Conservation (phyloP, 306 rosid species). For the Medicago ruthenica region DNA sequence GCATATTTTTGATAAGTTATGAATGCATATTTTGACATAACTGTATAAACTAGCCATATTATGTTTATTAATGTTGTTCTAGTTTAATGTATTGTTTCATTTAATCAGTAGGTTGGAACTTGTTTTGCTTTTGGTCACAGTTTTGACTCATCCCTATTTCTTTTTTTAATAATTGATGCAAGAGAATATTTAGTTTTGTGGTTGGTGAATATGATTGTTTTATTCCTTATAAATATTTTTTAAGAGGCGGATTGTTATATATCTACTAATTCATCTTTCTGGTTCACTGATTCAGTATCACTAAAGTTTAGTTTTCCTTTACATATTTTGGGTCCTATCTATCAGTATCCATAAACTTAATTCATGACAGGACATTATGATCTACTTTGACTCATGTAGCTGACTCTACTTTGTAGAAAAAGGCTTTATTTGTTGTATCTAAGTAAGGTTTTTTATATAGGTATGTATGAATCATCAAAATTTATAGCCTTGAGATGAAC, state of each 20-base stretch:
- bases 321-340: not conserved
- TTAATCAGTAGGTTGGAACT: too few species aligned
- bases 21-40: too few species aligned
- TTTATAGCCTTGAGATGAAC: too few species aligned
- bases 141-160: too few species aligned
- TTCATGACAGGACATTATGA: not conserved
- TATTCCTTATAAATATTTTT: not conserved
- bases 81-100: too few species aligned
- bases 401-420: not conserved
- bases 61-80: too few species aligned
- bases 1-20: not conserved
- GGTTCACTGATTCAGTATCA: not conserved
- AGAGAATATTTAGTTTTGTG: not conserved
- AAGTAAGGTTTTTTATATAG: too few species aligned
- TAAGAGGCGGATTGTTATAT: not conserved
- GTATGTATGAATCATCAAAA: too few species aligned
- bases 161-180: too few species aligned
- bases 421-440: too few species aligned
- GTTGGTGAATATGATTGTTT: constrained; percentile 9
- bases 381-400: not conserved
- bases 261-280: not conserved
- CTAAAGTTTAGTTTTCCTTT: not conserved
- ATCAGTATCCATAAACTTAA: not conserved
- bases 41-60: too few species aligned
- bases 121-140: too few species aligned